Percentiles rank a stretch among this genome's conserved stretches.
phyloP scores from a whole-genome alignment of 2,329 filamentous ascomycete genomes.

The Teratosphaeria pseudoeucalypti region DNA sequence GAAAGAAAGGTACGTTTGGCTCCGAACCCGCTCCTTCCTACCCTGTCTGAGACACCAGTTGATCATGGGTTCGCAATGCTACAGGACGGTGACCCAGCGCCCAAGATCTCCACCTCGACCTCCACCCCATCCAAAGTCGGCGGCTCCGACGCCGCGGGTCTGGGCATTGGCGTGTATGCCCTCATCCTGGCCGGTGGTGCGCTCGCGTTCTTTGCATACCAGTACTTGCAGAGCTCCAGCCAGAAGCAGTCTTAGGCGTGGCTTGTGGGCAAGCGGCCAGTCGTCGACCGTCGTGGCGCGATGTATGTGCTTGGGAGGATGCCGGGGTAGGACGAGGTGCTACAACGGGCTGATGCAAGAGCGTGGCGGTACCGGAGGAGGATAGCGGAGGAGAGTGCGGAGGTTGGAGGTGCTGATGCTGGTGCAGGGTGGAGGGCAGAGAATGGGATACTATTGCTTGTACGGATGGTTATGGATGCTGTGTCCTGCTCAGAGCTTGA shows the following conservation, averaged over 20 bases:
- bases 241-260: conserved; percentile 19
- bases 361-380: background rate
- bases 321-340: background rate
- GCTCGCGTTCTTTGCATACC: conserved; percentile 70
- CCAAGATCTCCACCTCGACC: conserved; percentile 49
- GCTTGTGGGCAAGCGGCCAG: background rate
- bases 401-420: background rate
- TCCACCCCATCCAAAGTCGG: conserved; percentile 38
- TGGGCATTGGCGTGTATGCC: conserved; percentile 74
- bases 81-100: conserved; percentile 68
- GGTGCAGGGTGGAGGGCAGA: background rate
- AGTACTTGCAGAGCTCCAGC: conserved; percentile 61
- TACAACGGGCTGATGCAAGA: background rate
- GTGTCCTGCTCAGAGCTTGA: background rate
- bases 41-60: background rate
- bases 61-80: background rate
- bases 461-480: background rate
- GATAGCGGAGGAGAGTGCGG: background rate
- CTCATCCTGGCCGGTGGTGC: conserved; percentile 67
- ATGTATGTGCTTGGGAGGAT: background rate
- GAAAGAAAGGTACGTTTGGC: conserved; percentile 62
- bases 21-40: background rate
- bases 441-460: background rate
- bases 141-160: conserved; percentile 33
- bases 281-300: background rate